Evolutionary conservation across 805 yeast species (phyloP), one percentile per base, ranked within the genome.

Genomic region (Pichia kluyveri): DNA sequence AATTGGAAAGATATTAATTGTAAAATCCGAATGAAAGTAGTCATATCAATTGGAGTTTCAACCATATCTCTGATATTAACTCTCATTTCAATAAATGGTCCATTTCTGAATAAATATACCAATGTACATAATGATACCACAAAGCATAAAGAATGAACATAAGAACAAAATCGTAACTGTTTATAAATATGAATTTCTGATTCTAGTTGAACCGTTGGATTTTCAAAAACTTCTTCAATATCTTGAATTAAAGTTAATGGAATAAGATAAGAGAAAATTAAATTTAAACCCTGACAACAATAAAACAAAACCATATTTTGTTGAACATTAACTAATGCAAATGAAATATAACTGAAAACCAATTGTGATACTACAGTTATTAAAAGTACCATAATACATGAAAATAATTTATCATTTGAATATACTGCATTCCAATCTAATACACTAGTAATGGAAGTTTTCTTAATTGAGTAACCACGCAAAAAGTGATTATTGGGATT

Each of bases 391-490:
- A 52, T 40, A 44, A 60, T 44, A 14, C 60, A 57, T 9, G 50
- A 43, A 11, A 56, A 39, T 45, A 58, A 28, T 46, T 51, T 53
- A 17, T 50, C 52, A 38, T 54, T 55, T 5, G 60, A 59, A 39
- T 54, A 58, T 0, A 62, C 41, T 15, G 61, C 60, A 46, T 57
- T 56, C 60, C 63, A 56, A 44, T 61, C 61, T 14, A 34, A 30
- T 51, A 49, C 14, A 58, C 51, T 39, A 48, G 42, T 12, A 51
- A 41, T 27, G 2, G 51, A 30, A 4, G 51, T 19, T 34, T 42
- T 39, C 3, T 42, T 38, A 4, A 49, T 26, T 1, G 51, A 19
- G 28, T 44, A 47, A 8, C 18, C 37, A 12, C 37, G 37, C 17
- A 34, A 34, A 15, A 14, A 34, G 4, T 15, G 17, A 34, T 34